Base-by-base conservation (phyloP, 2,329 filamentous ascomycete species). In the Fusarium musae region DNA sequence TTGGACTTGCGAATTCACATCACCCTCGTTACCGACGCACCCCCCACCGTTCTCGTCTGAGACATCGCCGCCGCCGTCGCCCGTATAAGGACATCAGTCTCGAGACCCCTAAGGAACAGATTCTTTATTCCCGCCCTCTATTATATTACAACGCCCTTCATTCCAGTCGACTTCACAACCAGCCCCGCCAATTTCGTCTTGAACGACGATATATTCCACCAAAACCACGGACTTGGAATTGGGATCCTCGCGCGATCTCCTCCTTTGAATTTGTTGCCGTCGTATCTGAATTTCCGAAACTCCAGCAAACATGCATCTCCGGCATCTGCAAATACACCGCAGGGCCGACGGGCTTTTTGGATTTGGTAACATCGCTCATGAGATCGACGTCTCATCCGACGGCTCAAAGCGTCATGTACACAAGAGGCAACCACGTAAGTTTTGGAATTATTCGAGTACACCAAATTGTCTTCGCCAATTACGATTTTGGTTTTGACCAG, bases 241-340 rank as follows among this genome's bases (percentile, higher is more conserved):
- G 21, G 17, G 28, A 34, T 26, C 34, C 16, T 61, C 21, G 34
- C 28, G 26, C 63, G 34, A 62, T 26, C 30, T 54, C 52, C 19
- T 39, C 30, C 19, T 43, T 43, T 50, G 30, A 50, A 39, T n/a
- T 47, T 53, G 21, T 15, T 39, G 42, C 46, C 36, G 42, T 36
- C 28, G 28, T 30, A 44, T n/a, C 10, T 40, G 28, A 36, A 10
- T 34, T 37, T 40, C 42, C 34, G 5, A 28, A 17, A 59, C 34
- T 54, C n/a, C 40, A 49, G 47, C 61, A 71, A 79, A 76, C n/a
- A 82, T 82, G 80, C 76, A 75, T 68, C 60, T 72, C 62, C 70
- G 73, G 58, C 80, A 80, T 60, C 37, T 74, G 52, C 78, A 77
- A 62, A 70, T 78, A 46, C 80, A 80, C 58, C 77, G 69, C 59